Percentiles rank a stretch among this genome's conserved stretches.
phyloP scores from a whole-genome alignment of 805 yeast species.

The Yarrowia sp. region DNA sequence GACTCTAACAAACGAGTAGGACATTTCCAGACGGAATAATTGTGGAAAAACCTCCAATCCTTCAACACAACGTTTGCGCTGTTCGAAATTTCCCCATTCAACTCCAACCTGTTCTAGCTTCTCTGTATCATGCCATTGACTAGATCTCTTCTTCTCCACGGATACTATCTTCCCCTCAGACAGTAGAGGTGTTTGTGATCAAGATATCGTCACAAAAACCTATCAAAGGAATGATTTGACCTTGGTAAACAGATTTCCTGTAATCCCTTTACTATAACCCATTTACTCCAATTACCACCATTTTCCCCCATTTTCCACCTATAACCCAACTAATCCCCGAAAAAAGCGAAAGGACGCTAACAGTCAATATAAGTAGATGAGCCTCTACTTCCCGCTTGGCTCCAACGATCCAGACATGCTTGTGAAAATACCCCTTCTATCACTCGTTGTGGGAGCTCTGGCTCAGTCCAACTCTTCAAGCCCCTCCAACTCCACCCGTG shows the following conservation, averaged over 20 bases:
- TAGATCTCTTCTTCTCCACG: conserved; percentile 1
- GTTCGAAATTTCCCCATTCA: not conserved
- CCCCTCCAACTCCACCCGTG: not conserved
- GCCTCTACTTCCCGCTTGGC: not conserved
- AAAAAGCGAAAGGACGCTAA: not conserved
- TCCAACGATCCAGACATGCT: not conserved
- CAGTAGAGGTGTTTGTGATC: too few relatives aligned
- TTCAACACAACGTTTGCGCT: too few relatives aligned
- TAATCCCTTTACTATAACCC: too few relatives aligned
- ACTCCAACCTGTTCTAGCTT: not conserved
- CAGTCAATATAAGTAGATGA: not conserved
- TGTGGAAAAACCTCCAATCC: too few relatives aligned
- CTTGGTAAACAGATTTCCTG: too few relatives aligned
- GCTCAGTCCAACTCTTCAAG: not conserved
- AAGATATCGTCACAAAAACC: too few relatives aligned
- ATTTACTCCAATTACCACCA: too few relatives aligned
- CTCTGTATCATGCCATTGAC: not conserved
- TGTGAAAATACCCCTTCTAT: not conserved
- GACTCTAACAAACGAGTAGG: too few relatives aligned
- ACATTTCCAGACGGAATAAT: too few relatives aligned
- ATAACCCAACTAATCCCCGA: not conserved
- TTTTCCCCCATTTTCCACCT: not conserved
- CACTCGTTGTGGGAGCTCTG: not conserved
- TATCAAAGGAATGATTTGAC: too few relatives aligned
- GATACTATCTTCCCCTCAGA: not conserved